A percentile compares a stretch with the other conserved stretches of the same genome.
Evolutionary conservation across 2,329 filamentous ascomycete species (phyloP).

Genomic region (Magnaporthiopsis incrustans): DNA sequence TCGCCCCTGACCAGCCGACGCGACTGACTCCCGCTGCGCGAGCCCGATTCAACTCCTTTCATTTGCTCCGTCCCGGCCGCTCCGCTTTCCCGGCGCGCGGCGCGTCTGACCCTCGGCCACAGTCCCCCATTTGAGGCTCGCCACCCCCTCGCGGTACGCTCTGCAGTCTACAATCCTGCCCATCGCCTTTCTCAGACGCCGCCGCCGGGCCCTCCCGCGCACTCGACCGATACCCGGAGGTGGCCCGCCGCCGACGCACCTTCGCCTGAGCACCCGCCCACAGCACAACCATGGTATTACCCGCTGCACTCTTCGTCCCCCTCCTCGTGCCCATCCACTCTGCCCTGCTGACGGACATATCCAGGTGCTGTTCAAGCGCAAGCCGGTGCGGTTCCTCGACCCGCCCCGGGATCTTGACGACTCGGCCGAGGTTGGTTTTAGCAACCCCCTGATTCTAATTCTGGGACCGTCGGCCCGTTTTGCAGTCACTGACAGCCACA

Average conservation of each 20-base stretch:
- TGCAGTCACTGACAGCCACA: constrained; percentile 13
- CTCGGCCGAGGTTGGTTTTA: constrained; percentile 62
- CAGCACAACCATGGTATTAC: constrained; percentile 1
- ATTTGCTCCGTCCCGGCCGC: neutral
- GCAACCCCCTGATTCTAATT: neutral
- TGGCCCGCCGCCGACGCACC: neutral
- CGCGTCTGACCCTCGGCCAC: neutral
- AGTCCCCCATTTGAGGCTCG: neutral
- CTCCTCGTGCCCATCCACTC: neutral
- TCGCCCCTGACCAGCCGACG: neutral
- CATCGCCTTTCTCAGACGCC: neutral
- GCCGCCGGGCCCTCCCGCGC: neutral
- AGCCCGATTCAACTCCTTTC: neutral
- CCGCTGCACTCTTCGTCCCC: neutral
- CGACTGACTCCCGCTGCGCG: neutral
- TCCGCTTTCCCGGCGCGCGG: neutral
- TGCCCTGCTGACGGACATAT: constrained; percentile 12
- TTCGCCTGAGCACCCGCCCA: neutral
- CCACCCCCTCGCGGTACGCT: neutral
- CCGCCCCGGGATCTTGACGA: constrained; percentile 69
- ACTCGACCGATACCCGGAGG: too few species aligned
- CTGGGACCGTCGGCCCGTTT: constrained; percentile 12
- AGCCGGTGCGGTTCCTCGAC: constrained; percentile 78
- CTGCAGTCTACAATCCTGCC: constrained; percentile 12
- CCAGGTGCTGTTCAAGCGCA: constrained; percentile 92